These are phyloP conservation scores for Phytophthora macrochlamydospora DNA, from an alignment of 352 stramenopile species.

Conservation along the genomic window DNA sequence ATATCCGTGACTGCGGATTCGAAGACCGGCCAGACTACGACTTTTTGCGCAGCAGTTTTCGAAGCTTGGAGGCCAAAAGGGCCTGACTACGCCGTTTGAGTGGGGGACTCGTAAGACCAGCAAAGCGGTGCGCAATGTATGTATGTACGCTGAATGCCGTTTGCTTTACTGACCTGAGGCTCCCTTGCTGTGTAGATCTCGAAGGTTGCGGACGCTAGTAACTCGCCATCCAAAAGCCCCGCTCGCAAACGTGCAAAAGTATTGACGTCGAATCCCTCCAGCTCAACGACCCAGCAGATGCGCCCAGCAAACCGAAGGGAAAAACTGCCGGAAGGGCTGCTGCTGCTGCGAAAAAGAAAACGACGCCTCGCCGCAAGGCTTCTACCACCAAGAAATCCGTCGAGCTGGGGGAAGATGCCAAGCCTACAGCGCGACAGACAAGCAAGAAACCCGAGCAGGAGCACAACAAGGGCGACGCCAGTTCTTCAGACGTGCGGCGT, in stretches of 20 bases:
- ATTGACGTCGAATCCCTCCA: conserved; percentile 4
- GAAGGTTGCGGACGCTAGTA: conserved; percentile 15
- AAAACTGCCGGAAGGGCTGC: conserved; percentile 13
- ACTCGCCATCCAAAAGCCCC: conserved; percentile 21
- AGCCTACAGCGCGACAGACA: conserved; percentile 17
- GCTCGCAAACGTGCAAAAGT: conserved; percentile 36
- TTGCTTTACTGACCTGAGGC: not conserved
- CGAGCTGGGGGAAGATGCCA: conserved; percentile 2
- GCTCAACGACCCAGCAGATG: not conserved
- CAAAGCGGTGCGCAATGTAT: conserved; percentile 21
- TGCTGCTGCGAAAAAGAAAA: conserved; percentile 28
- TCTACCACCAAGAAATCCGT: conserved; percentile 13
- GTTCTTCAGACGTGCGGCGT: conserved; percentile 29
- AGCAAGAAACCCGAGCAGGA: conserved; percentile 14
- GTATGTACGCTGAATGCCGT: not conserved
- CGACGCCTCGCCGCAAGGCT: conserved; percentile 14
- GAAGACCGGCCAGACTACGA: conserved; percentile 83
- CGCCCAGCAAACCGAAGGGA: conserved; percentile 8
- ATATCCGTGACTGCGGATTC: conserved; percentile 62
- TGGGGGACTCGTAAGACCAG: conserved; percentile 43
- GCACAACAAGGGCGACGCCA: conserved; percentile 18
- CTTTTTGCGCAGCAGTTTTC: conserved; percentile 59
- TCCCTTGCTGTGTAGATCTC: conserved; percentile 11
- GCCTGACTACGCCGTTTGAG: conserved; percentile 43
- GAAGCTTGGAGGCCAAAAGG: conserved; percentile 55